phyloP scores from a whole-genome alignment of 208 protist genomes.

The Naegleria lovaniensis region DNA sequence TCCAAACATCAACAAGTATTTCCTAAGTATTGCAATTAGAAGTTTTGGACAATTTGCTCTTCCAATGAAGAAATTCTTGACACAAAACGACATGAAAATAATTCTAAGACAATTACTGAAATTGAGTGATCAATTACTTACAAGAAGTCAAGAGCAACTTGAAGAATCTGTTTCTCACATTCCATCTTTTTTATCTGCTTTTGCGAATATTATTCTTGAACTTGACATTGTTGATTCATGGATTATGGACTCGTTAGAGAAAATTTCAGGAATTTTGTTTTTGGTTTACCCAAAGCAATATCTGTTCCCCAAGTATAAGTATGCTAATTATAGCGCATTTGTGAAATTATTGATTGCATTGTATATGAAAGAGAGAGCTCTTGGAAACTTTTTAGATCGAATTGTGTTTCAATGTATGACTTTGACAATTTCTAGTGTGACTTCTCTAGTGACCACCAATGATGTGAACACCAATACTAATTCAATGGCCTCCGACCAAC shows the following conservation, averaged over 20 bases:
- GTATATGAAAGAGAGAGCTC: constrained; percentile 22
- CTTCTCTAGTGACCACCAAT: background rate
- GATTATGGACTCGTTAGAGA: constrained; percentile 38
- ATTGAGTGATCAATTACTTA: constrained; percentile 34
- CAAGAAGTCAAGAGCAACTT: constrained; percentile 33
- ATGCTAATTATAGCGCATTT: constrained; percentile 29
- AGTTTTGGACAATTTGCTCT: constrained; percentile 42
- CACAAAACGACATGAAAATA: constrained; percentile 36
- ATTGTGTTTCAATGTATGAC: constrained; percentile 30
- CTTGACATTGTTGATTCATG: constrained; percentile 10
- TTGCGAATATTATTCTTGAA: constrained; percentile 40
- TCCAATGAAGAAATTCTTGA: constrained; percentile 39
- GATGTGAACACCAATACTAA: background rate
- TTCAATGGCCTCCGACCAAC: no score
- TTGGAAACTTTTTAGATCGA: constrained; percentile 17
- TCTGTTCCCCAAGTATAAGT: constrained; percentile 42
- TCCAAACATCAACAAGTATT: constrained; percentile 10
- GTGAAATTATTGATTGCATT: constrained; percentile 42
- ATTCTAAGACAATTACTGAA: constrained; percentile 35
- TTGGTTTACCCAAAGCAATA: constrained; percentile 38
- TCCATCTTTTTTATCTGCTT: constrained; percentile 44
- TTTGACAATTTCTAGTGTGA: constrained; percentile 28
- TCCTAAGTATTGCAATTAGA: constrained; percentile 38
- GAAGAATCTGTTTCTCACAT: constrained; percentile 41
- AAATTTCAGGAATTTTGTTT: constrained; percentile 37